These are phyloP conservation scores for Kodamaea sp. DNA, from an alignment of 1,139 yeast species.

Conservation along the genomic window DNA sequence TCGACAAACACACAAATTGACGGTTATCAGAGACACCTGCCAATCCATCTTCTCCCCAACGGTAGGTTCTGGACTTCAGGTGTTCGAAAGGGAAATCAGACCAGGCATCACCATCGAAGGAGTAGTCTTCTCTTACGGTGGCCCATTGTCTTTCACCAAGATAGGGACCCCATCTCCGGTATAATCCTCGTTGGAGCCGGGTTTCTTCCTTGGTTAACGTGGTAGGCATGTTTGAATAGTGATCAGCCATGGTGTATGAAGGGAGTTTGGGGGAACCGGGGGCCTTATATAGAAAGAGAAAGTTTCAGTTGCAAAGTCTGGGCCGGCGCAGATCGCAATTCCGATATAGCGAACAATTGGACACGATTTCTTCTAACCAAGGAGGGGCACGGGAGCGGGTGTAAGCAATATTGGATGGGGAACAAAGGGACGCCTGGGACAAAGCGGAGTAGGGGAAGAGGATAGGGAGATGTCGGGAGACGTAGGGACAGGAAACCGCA, in stretches of 20 bases:
- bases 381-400: too few relatives aligned
- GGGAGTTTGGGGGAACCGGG: background rate
- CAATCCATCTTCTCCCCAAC: slow-evolving; percentile 98
- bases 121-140: slow-evolving; percentile 91
- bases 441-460: too few relatives aligned
- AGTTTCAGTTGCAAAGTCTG: background rate
- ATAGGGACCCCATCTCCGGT: slow-evolving; percentile 84
- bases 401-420: too few relatives aligned
- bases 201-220: slow-evolving; percentile 60
- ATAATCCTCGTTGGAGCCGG: slow-evolving; percentile 61
- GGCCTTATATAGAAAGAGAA: background rate
- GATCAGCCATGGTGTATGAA: background rate
- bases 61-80: slow-evolving; percentile 76
- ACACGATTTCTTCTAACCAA: too few relatives aligned
- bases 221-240: slow-evolving; percentile 6
- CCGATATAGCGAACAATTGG: background rate
- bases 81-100: slow-evolving; percentile 86
- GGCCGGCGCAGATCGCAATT: background rate
- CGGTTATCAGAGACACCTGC: slow-evolving; percentile 91
- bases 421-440: too few relatives aligned
- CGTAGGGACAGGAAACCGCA: too few relatives aligned
- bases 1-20: slow-evolving; percentile 71
- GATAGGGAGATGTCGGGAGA: too few relatives aligned
- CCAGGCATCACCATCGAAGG: slow-evolving; percentile 91
- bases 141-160: slow-evolving; percentile 94